phyloP scores from a whole-genome alignment of 768 basidiomycete genomes.

The Boletellus ananas region DNA sequence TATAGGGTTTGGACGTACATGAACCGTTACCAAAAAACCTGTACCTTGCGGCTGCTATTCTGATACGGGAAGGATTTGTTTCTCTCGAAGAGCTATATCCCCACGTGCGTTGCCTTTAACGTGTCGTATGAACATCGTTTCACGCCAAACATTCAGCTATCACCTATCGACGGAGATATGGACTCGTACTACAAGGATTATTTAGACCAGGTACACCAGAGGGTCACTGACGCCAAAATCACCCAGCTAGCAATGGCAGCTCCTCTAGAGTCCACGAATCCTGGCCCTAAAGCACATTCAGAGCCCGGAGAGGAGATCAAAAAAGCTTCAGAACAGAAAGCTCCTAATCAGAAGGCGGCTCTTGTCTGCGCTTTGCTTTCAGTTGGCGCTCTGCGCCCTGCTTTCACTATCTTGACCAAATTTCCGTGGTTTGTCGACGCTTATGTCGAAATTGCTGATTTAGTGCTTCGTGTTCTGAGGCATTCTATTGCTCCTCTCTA shows the following conservation, averaged over 20 bases:
- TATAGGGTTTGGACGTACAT: constrained; percentile 51
- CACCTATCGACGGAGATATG: constrained; percentile 78
- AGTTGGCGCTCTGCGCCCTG: constrained; percentile 77
- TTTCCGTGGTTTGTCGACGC: constrained; percentile 84
- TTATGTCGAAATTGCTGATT: constrained; percentile 79
- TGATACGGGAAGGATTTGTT: constrained; percentile 89
- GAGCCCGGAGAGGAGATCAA: constrained; percentile 38
- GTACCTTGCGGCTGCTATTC: constrained; percentile 76
- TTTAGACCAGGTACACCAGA: constrained; percentile 54
- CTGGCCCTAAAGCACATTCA: constrained; percentile 38
- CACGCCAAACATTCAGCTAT: constrained; percentile 45
- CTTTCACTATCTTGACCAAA: constrained; percentile 72
- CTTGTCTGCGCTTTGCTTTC: constrained; percentile 78
- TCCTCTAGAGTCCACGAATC: constrained; percentile 57
- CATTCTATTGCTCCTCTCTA: constrained; percentile 70
- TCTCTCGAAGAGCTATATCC: constrained; percentile 85
- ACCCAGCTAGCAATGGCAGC: constrained; percentile 85
- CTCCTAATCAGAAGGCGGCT: constrained; percentile 74
- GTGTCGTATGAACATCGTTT: constrained; percentile 1
- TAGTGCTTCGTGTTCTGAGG: constrained; percentile 73
- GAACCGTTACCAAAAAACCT: constrained; percentile 69
- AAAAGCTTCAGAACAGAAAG: constrained; percentile 37
- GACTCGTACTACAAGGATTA: constrained; percentile 62
- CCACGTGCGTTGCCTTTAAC: constrained; percentile 57
- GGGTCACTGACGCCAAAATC: constrained; percentile 63